Evolutionary conservation across 2,329 filamentous ascomycete genomes (phyloP).

Genomic region (Microdochium bolleyi): DNA sequence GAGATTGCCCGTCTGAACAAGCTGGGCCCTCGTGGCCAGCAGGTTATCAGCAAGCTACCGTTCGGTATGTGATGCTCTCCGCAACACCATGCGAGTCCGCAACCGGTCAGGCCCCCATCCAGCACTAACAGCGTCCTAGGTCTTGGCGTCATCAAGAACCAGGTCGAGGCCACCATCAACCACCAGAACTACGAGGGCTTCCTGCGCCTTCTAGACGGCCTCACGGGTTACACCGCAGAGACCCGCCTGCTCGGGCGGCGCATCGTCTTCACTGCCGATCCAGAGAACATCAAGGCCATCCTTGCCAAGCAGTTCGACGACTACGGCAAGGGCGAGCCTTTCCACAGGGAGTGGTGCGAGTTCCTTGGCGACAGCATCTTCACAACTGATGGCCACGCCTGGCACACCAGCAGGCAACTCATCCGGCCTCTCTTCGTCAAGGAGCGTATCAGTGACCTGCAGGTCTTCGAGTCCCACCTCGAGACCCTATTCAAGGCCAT

Average conservation of each 20-base stretch:
- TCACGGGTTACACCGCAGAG: constrained; percentile 52
- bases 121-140: constrained; percentile 31
- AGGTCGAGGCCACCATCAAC: constrained; percentile 40
- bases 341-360: constrained; percentile 66
- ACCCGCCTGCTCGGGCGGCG: constrained; percentile 44
- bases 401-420: constrained; percentile 75
- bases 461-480: constrained; percentile 74
- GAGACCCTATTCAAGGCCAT: constrained; percentile 65
- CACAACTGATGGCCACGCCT: constrained; percentile 69
- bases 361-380: constrained; percentile 74
- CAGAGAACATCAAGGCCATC: constrained; percentile 86
- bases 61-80: constrained; percentile 28
- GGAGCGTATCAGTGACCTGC: constrained; percentile 73
- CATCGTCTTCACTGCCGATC: constrained; percentile 70
- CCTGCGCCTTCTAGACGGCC: constrained; percentile 37
- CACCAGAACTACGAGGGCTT: constrained; percentile 57
- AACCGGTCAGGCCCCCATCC: too few species aligned
- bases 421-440: constrained; percentile 82
- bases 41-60: constrained; percentile 29
- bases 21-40: constrained; percentile 30
- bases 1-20: constrained; percentile 37
- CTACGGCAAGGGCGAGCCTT: constrained; percentile 72
- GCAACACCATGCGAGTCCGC: not conserved
- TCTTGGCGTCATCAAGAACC: constrained; percentile 54
- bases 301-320: constrained; percentile 81